A percentile compares a stretch with the other conserved stretches of the same genome.
phyloP scores from a whole-genome alignment of 1,284 basidiomycete species.

The Retiboletus flavoniger region DNA sequence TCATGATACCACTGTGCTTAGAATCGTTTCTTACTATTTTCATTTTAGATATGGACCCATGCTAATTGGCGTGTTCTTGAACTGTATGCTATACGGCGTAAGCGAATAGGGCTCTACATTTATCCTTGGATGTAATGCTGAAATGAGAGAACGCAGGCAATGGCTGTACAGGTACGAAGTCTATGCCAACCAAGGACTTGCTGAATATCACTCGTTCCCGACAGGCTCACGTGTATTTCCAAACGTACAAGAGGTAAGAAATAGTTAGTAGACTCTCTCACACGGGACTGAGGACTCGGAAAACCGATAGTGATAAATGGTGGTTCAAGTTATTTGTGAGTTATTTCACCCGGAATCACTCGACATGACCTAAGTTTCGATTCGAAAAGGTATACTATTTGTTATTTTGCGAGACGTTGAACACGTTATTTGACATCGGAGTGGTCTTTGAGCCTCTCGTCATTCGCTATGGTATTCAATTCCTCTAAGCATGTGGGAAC shows the following conservation, averaged over 20 bases:
- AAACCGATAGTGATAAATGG: constrained; percentile 35
- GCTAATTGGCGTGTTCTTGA: constrained; percentile 44
- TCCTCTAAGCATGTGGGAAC: background rate
- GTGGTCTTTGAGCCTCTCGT: constrained; percentile 49
- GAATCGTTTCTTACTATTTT: background rate
- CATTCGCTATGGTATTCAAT: constrained; percentile 37
- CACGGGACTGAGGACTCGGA: background rate
- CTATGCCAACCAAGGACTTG: background rate
- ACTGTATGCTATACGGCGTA: constrained; percentile 51
- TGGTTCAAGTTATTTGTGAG: constrained; percentile 45
- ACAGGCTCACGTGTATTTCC: constrained; percentile 30
- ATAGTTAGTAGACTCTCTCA: background rate
- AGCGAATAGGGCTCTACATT: constrained; percentile 8
- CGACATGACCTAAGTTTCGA: background rate
- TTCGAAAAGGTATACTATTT: constrained; percentile 39
- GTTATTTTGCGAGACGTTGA: constrained; percentile 43
- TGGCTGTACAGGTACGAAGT: constrained; percentile 12
- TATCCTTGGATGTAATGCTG: background rate
- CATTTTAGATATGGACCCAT: constrained; percentile 43
- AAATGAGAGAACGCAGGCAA: constrained; percentile 7
- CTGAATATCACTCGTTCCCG: constrained; percentile 23
- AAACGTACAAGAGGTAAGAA: constrained; percentile 11
- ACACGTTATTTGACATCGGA: constrained; percentile 43
- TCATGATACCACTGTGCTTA: background rate
- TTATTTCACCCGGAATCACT: background rate